Base-by-base conservation (phyloP, 768 basidiomycete genomes). In the Favolaschia claudopus region DNA sequence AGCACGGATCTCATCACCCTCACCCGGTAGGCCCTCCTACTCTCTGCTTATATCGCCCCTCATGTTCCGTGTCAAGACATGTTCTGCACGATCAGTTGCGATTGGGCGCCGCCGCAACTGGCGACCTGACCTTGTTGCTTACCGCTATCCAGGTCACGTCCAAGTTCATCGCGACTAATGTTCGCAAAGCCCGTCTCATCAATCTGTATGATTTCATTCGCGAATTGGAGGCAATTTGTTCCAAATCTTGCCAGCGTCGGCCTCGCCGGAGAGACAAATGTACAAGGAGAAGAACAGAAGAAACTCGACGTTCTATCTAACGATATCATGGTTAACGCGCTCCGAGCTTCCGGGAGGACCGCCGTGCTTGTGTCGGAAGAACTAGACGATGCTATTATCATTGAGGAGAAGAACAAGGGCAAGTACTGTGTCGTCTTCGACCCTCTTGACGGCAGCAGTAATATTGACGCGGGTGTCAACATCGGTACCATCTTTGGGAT, bases 211-310 rank as follows among this genome's bases (percentile, higher is more conserved):
- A 79, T 43, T 6, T 47, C 33, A 39, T 53, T 22, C 33, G 14
- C 48, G 15, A 40, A 36, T 19, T 33, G 47, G 40, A 37, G 27
- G 48, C 40, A 48, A 46, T 33, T 40, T 49, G 62, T 39, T 45
- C 56, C 44, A 55, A 32, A 34, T 13, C 15, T 33, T 24, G 36
- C n/a, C 69, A 96, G 95, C n/a, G 91, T 99, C 65, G 97, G 97
- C 29, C 83, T 96, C 20, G 97, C 97, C 15, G 97, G 97, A 15
- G 95, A 96, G 71, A 92, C 92, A 25, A 99, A 99, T 71, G 90
- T 96, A 8, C 94, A 96, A 76, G 97, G 97, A 20, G 97, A 99
- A 74, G 97, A 99, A 71, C 97, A 99, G 83, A 99, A 99, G 84
- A 99, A 99, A 78, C 84, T 99, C 50, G 96, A 97, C 70, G 89